Base-by-base conservation (phyloP, 495 filamentous ascomycete species). In the Chaetomium fimeti region DNA sequence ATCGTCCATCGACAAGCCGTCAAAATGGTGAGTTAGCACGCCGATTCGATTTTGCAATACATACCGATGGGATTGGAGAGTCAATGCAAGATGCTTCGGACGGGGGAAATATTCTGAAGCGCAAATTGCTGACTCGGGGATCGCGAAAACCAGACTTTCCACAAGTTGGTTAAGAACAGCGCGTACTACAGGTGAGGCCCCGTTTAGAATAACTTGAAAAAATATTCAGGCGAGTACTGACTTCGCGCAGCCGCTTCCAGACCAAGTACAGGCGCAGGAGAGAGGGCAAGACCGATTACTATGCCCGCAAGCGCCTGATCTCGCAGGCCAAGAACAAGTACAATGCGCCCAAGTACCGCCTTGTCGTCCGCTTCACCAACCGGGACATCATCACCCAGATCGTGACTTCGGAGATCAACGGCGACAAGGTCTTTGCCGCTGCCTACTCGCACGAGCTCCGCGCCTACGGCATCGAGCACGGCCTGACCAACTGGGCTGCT, bases 311-410 rank as follows among this genome's bases (percentile, higher is more conserved):
- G 89, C 90, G 94, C 75, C 85, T 99, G 81, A 95, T 96, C 87
- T 93, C 91, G 82, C 94, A 99, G 86, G 94, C 94, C 81, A 99
- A 98, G 92, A 98, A 98, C 91, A 98, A 98, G 87, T 98, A 97
- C 90, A 94, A 93, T 80, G 89, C 93, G 55, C 93, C 94, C 78
- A 99, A 99, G 86, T 97, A 99, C 88, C 90, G 94, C 77, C 90
- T 99, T 76, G 94, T 99, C 63, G 93, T 99, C 76, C 93, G 94
- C 79, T 99, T 99, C 91, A 97, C 95, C 87, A 98, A 98, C 87
- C 90, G 91, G 77, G 94, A 98, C 83, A 95, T 99, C 85, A 87
- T 99, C 83, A 87, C 86, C 80, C 94, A 99, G 83, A 94, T 99
- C 81, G 85, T 98, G 80, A 90, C 85, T 79, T 95, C 95, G 54